Evolutionary conservation across 306 rosid genomes (phyloP), one percentile per base, ranked within the genome.

Genomic region (Castanopsis chinensis): DNA sequence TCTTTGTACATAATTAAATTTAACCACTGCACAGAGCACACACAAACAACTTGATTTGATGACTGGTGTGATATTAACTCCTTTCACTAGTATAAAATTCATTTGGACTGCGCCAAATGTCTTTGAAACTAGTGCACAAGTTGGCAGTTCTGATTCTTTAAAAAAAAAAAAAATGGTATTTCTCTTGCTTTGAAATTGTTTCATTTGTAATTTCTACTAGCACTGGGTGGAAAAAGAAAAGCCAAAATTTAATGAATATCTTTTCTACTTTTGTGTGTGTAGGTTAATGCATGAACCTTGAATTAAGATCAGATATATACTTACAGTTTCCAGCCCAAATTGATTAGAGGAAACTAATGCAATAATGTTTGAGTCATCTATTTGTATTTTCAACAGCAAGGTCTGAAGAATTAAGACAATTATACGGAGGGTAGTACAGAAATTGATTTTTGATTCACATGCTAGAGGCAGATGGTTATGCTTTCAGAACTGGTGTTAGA

Each of bases 301-400:
- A 71, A 51, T 49, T 13, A 57, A 64, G 9, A 15, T 58, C 25
- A 60, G 72, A 80, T 59, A 74, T 57, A 2, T 68, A 73, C 30
- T 19, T 11, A 53, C 63, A 32, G 71, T 80, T 53, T 76, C 41
- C 78, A 45, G 12, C 79, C 86, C 72, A 37, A 61, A 59, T 14
- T 76, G 75, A 53, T 19, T 73, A 78, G 51, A 54, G 57, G 79
- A 72, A 45, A 55, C 61, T 45, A 74, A 49, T 41, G 10, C 55
- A 21, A 43, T 71, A 28, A 27, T 72, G 63, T 79, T 45, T 52
- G 41, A 41, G 49, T 70, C 69, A 51, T 5, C 33, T 60, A 12
- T 60, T 10, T 60, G 32, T 25, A 23, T 6, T 23, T 49, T 49
- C 53, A 49, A 12, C 5, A 12, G 53, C 53, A 49, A 11, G 17